Percentiles rank a stretch among this genome's conserved stretches.
Evolutionary conservation across 2,329 filamentous ascomycete genomes (phyloP).

Genomic region (Fusarium verticillioides): DNA sequence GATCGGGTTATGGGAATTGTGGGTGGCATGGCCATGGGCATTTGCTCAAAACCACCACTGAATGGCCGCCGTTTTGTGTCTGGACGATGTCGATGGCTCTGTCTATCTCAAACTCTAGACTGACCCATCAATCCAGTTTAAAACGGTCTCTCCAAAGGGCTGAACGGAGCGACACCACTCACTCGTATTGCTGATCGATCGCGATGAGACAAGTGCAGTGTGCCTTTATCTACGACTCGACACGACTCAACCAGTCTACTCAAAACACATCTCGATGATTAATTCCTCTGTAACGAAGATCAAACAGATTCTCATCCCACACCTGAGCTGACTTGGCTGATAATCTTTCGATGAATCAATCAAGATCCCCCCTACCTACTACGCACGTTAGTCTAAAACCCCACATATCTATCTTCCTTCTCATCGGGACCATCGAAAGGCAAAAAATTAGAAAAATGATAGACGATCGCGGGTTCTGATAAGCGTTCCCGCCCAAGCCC

Average conservation of each 20-base stretch:
- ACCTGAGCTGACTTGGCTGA: conserved; percentile 10
- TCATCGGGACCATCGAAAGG: conserved; percentile 23
- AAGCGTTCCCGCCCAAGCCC: conserved; percentile 16
- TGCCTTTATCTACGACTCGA: neutral
- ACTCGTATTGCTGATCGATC: conserved; percentile 18
- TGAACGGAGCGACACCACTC: conserved; percentile 20
- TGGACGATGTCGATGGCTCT: neutral
- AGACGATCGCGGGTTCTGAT: conserved; percentile 22
- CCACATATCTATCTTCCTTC: conserved; percentile 24
- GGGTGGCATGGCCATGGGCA: conserved; percentile 3
- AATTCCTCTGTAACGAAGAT: conserved; percentile 22
- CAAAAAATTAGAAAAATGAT: conserved; percentile 5
- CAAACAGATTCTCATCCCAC: conserved; percentile 34
- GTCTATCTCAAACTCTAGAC: neutral
- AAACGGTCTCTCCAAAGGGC: conserved; percentile 31
- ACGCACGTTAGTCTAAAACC: conserved; percentile 1
- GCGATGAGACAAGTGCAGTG: conserved; percentile 13
- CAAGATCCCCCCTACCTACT: neutral
- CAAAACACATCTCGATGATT: conserved; percentile 19
- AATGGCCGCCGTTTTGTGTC: conserved; percentile 29
- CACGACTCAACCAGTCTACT: neutral
- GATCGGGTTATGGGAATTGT: conserved; percentile 4
- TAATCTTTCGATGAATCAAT: conserved; percentile 6
- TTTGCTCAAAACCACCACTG: neutral
- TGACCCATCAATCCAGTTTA: conserved; percentile 27